These are phyloP conservation scores for Thelonectria rubi DNA, from an alignment of 2,329 filamentous ascomycete species.

Conservation along the genomic window DNA sequence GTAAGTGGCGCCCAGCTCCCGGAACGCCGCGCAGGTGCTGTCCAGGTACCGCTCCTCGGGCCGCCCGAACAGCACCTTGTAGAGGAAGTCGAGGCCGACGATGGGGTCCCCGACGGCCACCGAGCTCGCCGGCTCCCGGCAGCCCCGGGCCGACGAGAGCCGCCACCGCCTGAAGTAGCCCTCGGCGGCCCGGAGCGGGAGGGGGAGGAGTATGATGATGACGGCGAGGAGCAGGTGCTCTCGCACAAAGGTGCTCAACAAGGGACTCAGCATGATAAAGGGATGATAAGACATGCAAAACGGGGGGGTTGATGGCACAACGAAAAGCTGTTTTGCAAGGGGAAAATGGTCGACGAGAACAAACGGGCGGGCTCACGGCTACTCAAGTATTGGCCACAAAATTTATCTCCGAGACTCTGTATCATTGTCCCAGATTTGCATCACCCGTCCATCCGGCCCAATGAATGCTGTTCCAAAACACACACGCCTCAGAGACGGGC, in stretches of 20 bases:
- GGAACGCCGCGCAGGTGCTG: constrained; percentile 40
- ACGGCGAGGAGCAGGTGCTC: constrained; percentile 31
- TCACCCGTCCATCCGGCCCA: constrained; percentile 26
- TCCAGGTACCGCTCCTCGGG: constrained; percentile 43
- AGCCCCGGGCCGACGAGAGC: constrained; percentile 36
- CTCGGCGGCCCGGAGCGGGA: constrained; percentile 28
- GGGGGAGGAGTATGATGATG: constrained; percentile 31
- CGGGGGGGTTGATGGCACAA: constrained; percentile 3
- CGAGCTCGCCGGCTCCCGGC: constrained; percentile 36
- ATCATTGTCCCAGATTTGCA: constrained; percentile 42
- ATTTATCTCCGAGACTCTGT: constrained; percentile 40
- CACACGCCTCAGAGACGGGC: constrained; percentile 1
- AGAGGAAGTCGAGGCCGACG: constrained; percentile 49
- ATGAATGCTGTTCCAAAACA: constrained; percentile 12
- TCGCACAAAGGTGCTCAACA: constrained; percentile 28
- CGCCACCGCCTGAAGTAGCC: constrained; percentile 27
- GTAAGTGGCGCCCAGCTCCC: constrained; percentile 46
- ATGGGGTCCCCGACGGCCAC: constrained; percentile 44
- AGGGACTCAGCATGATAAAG: constrained; percentile 31
- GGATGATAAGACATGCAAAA: constrained; percentile 4
- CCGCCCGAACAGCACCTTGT: constrained; percentile 41
- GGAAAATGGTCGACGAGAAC: constrained; percentile 29
- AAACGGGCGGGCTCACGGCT: constrained; percentile 26
- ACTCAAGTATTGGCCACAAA: constrained; percentile 34
- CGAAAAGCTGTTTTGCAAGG: not conserved